Evolutionary conservation across 108 stramenopile genomes (phyloP), one percentile per base, ranked within the genome.

Genomic region (Discostella pseudostelligera): DNA sequence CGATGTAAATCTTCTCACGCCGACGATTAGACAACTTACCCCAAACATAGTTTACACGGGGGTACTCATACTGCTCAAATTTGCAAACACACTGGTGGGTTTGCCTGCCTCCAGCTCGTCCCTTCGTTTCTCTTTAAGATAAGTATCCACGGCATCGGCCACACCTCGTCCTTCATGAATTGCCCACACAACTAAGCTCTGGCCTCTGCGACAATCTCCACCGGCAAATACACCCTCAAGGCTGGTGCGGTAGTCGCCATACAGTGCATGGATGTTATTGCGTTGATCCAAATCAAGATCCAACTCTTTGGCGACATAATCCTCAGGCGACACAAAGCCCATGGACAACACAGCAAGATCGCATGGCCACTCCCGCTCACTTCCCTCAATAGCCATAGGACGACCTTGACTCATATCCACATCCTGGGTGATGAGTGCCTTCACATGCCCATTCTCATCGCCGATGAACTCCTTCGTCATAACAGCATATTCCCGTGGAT

Each of bases 151-250:
- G 2, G 93, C 80, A 56, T 89, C 91, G 11, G 97, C 97, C 13
- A 89, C 90, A 26, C 97, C 97, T 57, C 97, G 87, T 16, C 97
- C 97, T 74, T 98, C 97, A 67, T 98, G 89, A 77, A 98, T 98
- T 29, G 97, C 97, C 97, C 97, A 98, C 12, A 98, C 97, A 49
- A 98, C 97, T 60, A 98, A 81, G 40, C 84, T 86, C 82, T 98
- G 97, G 13, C 97, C 96, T 25, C 97, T 84, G 53, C 97, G 88
- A 80, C 97, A 98, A 84, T 98, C 97, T 10, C 97, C 97, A 37
- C 90, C 96, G 8, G 97, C 96, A 82, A 98, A 98, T 48, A 97
- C 96, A 39, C 97, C 97, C 69, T 97, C 96, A 10, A 94, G 59
- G 45, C 79, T 88, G 16, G 96, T 96, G 32, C 91, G 83, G 84